These are phyloP conservation scores for Naganishia onofrii DNA, from an alignment of 768 basidiomycete genomes.

Conservation along the genomic window DNA sequence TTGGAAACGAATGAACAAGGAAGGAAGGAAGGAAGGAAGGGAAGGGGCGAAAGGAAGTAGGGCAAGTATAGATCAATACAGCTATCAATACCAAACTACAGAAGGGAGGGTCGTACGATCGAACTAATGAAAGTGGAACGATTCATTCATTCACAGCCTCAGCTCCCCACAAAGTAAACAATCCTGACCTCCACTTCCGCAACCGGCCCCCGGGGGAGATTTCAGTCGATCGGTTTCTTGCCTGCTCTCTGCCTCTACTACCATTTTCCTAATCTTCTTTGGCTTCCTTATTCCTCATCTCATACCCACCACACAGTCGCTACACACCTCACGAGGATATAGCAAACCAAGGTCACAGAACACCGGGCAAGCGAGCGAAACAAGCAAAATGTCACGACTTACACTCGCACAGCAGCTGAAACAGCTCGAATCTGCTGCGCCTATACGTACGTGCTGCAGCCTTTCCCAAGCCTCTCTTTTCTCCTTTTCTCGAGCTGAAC, in stretches of 20 bases:
- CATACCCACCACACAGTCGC: background rate
- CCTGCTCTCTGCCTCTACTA: background rate
- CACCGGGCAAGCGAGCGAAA: too few species aligned
- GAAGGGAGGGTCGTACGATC: background rate
- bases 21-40: too few species aligned
- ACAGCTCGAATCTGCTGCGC: conserved; percentile 69
- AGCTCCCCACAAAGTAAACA: conserved; percentile 9
- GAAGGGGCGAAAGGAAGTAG: too few species aligned
- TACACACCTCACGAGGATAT: background rate
- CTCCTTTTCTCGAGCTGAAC: background rate
- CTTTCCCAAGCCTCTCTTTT: too few species aligned
- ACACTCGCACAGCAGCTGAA: conserved; percentile 69
- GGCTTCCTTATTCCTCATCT: too few species aligned
- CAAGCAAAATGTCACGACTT: conserved; percentile 20
- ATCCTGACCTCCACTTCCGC: too few species aligned
- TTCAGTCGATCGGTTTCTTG: background rate
- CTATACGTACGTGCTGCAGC: conserved; percentile 59
- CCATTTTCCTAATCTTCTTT: too few species aligned
- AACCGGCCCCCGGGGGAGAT: background rate
- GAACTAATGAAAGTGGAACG: background rate
- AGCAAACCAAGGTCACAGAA: too few species aligned
- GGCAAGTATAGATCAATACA: too few species aligned
- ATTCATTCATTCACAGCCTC: background rate
- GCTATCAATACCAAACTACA: too few species aligned
- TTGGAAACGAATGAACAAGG: too few species aligned